Conservation (phyloP, 805 yeast species). For the Metschnikowia lochheadii region DNA sequence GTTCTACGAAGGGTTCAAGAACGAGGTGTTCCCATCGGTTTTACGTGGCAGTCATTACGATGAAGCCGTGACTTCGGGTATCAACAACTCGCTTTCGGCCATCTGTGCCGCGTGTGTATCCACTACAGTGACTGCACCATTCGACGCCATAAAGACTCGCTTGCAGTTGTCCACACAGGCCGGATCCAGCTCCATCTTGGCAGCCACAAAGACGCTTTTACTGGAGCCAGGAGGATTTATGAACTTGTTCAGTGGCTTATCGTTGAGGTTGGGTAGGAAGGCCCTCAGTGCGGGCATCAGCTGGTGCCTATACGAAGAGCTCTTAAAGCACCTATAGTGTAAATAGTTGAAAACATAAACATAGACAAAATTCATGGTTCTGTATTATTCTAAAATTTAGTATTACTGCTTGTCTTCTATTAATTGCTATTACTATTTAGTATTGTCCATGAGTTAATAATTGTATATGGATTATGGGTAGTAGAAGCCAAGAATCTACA, state of each 20-base stretch:
- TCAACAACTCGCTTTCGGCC: slow-evolving; percentile 67
- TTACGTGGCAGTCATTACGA: slow-evolving; percentile 12
- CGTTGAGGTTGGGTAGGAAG: slow-evolving; percentile 76
- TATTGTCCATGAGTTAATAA: no score
- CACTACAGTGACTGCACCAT: slow-evolving; percentile 87
- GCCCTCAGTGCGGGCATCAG: slow-evolving; percentile 92
- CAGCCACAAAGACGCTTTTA: slow-evolving; percentile 40
- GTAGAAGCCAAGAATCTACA: no score
- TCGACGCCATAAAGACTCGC: slow-evolving; percentile 89
- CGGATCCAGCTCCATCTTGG: slow-evolving; percentile 42
- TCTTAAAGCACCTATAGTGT: slow-evolving; percentile 41
- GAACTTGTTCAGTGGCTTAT: slow-evolving; percentile 77
- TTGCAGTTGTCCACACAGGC: slow-evolving; percentile 58
- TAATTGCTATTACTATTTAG: no score
- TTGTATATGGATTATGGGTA: no score
- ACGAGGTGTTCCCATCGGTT: slow-evolving; percentile 47
- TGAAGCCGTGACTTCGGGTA: slow-evolving; percentile 11
- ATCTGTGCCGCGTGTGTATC: slow-evolving; percentile 72
- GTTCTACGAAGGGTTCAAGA: slow-evolving; percentile 71
- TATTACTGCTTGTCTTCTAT: no score
- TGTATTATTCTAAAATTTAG: no score
- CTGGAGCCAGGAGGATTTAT: slow-evolving; percentile 44
- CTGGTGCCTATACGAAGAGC: slow-evolving; percentile 95
- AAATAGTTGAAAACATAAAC: background rate
- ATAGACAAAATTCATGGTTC: background rate